Base-by-base conservation (phyloP, 2,329 filamentous ascomycete genomes). In the Aspergillus novoparasiticus region DNA sequence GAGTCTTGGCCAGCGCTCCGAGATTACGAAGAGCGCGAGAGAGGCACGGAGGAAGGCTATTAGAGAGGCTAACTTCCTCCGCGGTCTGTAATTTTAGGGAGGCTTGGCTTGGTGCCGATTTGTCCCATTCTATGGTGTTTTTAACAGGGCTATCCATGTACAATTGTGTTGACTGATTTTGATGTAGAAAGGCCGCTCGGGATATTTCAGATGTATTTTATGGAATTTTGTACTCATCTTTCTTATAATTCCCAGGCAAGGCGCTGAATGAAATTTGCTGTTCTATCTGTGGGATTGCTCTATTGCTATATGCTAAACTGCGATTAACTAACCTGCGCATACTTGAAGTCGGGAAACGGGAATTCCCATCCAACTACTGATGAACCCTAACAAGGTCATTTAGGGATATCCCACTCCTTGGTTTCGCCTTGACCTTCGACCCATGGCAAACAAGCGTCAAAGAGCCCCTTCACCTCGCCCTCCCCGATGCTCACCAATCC, bases 61-160 rank as follows among this genome's bases (percentile, higher is more conserved):
- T 59, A 75, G 79, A 64, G 80, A 83, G 65, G 74, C 74, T 45
- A 83, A 83, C 74, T 83, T 82, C 76, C 73, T 83, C 72, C 78
- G 79, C 60, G 79, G 80, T 30, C 74, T 83, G 71, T 83, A 77
- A 73, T 63, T 55, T 19, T 60, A 62, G 30, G 43, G 43, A 36
- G 55, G 32, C 34, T 43, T n/a, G 23, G 21, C 32, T 57, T 59
- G n/a, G 28, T 51, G 28, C 48, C 4, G 16, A n/a, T n/a, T 39
- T 36, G n/a, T 39, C 34, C n/a, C 39, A 34, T 57, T 62, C 53
- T 41, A 61, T 54, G 48, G 58, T 55, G 60, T 58, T 59, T 45
- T 36, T 34, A 59, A 58, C 55, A n/a, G 30, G 34, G 51, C 32
- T 56, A 21, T 41, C 48, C 56, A 4, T 69, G 63, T 67, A 69